Evolutionary conservation across 441 rosid genomes (phyloP), one percentile per base, ranked within the genome.

Genomic region (Cnidoscolus chayamansa): DNA sequence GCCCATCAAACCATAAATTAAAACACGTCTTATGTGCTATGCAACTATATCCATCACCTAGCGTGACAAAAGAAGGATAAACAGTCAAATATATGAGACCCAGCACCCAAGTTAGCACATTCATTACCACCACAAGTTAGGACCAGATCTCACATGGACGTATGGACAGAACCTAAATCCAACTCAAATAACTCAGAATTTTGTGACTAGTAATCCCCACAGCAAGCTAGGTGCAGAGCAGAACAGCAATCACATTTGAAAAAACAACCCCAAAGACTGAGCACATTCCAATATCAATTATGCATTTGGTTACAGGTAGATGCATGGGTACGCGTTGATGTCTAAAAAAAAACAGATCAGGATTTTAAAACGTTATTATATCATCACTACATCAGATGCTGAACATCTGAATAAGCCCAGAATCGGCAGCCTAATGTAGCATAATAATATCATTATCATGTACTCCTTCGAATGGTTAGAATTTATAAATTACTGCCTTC

Each of bases 41-140:
- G 79, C 81, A 72, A 66, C 81, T 48, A 69, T 72, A 72, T 56
- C n/a, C 7, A 19, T 6, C 59, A 53, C 64, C 73, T 65, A 55
- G 25, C 25, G 25, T 25, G 25, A 25, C 25, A 25, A 25, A 25
- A 25, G 3, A 35, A 35, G 37, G 37, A 35, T 35, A 35, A 25
- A 25, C 25, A 25, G 25, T 25, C 25, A 25, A 25, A 25, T 25
- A 25, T 25, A 25, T 25, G 25, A 25, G 25, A 25, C 25, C 25
- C 25, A 25, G 25, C 25, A 25, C 25, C 25, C 25, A 25, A 25
- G 25, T 25, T 25, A 25, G 25, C 25, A 25, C 25, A 25, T 25
- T 25, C 25, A 25, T 25, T 25, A 25, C 37, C 37, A 35, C 37
- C 37, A 35, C 37, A 35, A 35, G 37, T 35, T 35, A 35, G 37